Conservation (phyloP, 2,329 filamentous ascomycete species). For the Aureobasidium sp. region DNA sequence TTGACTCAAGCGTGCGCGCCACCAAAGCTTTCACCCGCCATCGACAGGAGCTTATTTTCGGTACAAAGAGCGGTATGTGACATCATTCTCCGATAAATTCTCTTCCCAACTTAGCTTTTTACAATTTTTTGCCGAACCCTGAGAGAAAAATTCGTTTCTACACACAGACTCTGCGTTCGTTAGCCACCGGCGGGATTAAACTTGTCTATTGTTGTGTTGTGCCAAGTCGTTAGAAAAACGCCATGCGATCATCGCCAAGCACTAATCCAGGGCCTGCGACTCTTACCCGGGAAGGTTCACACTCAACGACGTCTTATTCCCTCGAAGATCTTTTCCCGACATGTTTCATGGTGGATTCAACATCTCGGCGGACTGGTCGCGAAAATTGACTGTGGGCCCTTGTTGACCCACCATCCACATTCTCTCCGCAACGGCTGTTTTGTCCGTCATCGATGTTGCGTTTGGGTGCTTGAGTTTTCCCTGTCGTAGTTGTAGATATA, state of each 20-base stretch:
- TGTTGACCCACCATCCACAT: constrained; percentile 8
- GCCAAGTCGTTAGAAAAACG: constrained; percentile 11
- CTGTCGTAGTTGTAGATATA: constrained; percentile 3
- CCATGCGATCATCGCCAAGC: constrained; percentile 12
- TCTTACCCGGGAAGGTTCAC: background rate
- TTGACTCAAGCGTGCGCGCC: constrained; percentile 6
- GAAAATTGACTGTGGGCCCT: constrained; percentile 8
- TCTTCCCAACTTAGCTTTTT: background rate
- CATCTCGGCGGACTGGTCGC: constrained; percentile 5
- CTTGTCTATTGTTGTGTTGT: constrained; percentile 1
- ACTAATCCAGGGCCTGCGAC: background rate
- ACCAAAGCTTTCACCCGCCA: constrained; percentile 13
- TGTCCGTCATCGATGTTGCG: constrained; percentile 9
- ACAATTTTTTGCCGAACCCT: background rate
- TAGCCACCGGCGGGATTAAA: background rate
- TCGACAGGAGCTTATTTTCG: constrained; percentile 11
- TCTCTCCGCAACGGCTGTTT: constrained; percentile 15
- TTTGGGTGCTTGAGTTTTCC: constrained; percentile 5
- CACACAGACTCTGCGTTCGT: constrained; percentile 1
- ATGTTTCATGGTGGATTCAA: constrained; percentile 12
- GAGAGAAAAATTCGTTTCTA: background rate
- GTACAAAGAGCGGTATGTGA: constrained; percentile 6
- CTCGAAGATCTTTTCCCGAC: constrained; percentile 7
- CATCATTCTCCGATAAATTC: constrained; percentile 11
- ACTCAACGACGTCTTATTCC: constrained; percentile 12